A percentile compares a stretch with the other conserved stretches of the same genome.
Evolutionary conservation across 1,284 basidiomycete species (phyloP).

Genomic region (Tilletia walkeri): DNA sequence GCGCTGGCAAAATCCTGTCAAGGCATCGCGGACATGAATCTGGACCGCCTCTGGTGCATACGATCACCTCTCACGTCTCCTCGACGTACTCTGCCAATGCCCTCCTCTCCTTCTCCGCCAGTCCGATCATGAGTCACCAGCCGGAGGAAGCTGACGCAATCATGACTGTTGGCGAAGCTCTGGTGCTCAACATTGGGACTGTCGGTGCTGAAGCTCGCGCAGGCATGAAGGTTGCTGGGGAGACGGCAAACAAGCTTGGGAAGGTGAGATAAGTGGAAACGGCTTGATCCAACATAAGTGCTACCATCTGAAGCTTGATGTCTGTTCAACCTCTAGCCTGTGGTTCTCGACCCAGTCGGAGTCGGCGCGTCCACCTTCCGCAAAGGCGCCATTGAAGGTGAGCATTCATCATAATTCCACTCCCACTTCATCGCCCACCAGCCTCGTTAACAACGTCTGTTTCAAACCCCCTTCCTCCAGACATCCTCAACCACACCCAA

Average conservation of each 20-base stretch:
- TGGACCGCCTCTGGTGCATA: constrained; percentile 42
- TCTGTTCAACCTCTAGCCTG: constrained; percentile 65
- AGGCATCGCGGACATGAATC: constrained; percentile 26
- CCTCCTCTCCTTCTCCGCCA: constrained; percentile 81
- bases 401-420: constrained; percentile 19
- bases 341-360: constrained; percentile 92
- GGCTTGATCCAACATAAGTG: too few species aligned
- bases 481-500: constrained; percentile 79
- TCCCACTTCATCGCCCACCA: too few species aligned
- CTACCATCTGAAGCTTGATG: constrained; percentile 67
- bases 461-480: constrained; percentile 54
- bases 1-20: constrained; percentile 14
- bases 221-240: constrained; percentile 79
- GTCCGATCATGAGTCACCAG: constrained; percentile 76
- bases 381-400: constrained; percentile 61
- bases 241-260: constrained; percentile 43
- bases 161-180: constrained; percentile 66
- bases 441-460: not conserved
- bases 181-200: constrained; percentile 90
- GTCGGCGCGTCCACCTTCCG: constrained; percentile 79
- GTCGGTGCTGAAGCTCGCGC: constrained; percentile 64
- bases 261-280: constrained; percentile 22
- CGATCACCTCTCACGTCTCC: constrained; percentile 90
- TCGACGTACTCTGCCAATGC: constrained; percentile 87
- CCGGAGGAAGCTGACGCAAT: constrained; percentile 79